Evolutionary conservation across 345 rosid species (phyloP), one percentile per base, ranked within the genome.

Genomic region (Populus tremula): DNA sequence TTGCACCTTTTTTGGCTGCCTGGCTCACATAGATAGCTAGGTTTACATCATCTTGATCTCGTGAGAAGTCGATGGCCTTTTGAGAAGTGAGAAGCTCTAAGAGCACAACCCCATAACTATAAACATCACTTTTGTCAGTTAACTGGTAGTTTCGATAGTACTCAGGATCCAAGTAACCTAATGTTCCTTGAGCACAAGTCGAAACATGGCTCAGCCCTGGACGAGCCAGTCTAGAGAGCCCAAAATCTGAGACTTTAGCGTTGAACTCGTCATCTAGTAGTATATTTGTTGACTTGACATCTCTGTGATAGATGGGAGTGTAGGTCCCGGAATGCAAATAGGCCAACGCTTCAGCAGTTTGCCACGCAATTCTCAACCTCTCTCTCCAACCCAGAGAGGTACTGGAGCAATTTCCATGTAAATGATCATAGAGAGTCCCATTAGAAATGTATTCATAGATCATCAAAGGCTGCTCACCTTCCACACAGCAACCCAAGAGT

Each of bases 141-240:
- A 90, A 77, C 82, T 88, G 90, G 80, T 90, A 88, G 83, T 83
- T 90, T 21, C 88, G 84, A 53, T 87, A 90, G 81, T 88, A 88
- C 33, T 88, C 91, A 9, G 90, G 91, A 74, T 90, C 94, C 62
- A 90, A 71, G 84, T 90, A 90, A 18, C 94, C 94, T 1, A 90
- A 63, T 11, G 94, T 88, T 21, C 92, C 94, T 36, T 87, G 92
- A 36, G 91, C 92, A 78, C 91, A 88, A 20, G 94, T 88, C 8
- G 94, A 88, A 20, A 88, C 90, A 76, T 90, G 94, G 69, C 90
- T 88, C 43, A 88, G 80, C 25, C 88, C 94, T 0, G 90, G 90
- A 14, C 20, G 65, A 74, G 94, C 94, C 61, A 88, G 77, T 43
- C 93, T 83, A 3, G 93, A 90, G 47, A 90, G 83, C 7, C 91